Evolutionary conservation across 345 rosid genomes (phyloP), one percentile per base, ranked within the genome.

Genomic region (Luvunga scandens): DNA sequence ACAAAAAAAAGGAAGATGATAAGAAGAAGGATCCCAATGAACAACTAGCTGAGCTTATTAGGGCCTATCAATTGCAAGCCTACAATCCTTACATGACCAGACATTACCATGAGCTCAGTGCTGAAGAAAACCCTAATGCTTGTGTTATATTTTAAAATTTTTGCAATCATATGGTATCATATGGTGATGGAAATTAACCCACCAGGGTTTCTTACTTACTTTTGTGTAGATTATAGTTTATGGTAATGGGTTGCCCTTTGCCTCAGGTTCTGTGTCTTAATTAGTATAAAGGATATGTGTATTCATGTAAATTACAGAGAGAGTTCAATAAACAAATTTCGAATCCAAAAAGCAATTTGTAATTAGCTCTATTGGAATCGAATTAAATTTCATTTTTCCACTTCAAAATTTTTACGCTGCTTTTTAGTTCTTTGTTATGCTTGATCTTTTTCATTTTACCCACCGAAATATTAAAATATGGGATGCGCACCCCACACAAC

Each of bases 111-210:
- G 89, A 60, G 4, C 73, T 74, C 39, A 82, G 87, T 53, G 67
- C 70, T 2, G 95, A 89, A 73, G 93, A 91, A 70, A 84, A 88
- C 75, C 93, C 91, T 4, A 91, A 85, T 69, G 50, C 83, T 8
- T 89, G 93, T 72, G 85, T 83, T 62, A 88, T 91, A 9, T 84
- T 77, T 59, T 91, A 57, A 74, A 48, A 6, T 8, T 28, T 50
- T 50, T 1, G 21, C 22, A 18, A 50, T 50, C 12, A 0, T n/a
- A 42, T 42, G 12, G 12, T 12, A 12, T 42, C 10, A 42, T 42
- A 42, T 12, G 56, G 56, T 50, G 6, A 50, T 50, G 56, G 56
- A 50, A 50, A 50, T 18, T 14, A 50, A 18, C 21, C 56, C 22
- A 50, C 4, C 22, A 5, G n/a, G 71, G 25, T 24, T 39, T 53